Evolutionary conservation across 2,329 filamentous ascomycete species (phyloP), one percentile per base, ranked within the genome.

Genomic region (Phialophora tarda): DNA sequence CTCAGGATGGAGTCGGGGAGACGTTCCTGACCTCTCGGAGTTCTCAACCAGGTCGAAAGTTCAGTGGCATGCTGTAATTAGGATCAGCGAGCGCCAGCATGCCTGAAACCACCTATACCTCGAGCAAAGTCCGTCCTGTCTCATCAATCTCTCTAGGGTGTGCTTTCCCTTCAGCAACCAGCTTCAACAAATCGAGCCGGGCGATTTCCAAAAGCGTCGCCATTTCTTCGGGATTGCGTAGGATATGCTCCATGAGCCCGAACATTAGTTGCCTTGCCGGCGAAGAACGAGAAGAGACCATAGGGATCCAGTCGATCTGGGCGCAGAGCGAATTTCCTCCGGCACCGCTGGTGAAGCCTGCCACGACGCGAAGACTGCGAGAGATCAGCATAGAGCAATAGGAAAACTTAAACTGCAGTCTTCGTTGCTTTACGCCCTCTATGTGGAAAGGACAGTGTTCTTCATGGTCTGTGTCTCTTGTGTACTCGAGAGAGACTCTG

Each of bases 381-480:
- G 59, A 62, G 10, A 62, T 62, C 44, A 62, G 24, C 59, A n/a
- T 8, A 10, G 50, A 56, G 24, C 48, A 32, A 44, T 30, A 62
- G 26, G 59, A 55, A 17, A 62, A 44, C 50, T 34, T 55, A 23
- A 62, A 24, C 23, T 47, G 48, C 8, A 55, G 23, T 1, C 7
- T 26, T 32, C 59, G 53, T 14, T 55, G 32, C 48, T 34, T 34
- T 17, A 44, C 12, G 4, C 10, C 23, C 21, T 24, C 26, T 6
- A 41, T 8, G 23, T 53, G 17, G 32, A 34, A 61, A 2, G 32
- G 47, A 44, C 59, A 54, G 17, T 62, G 44, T 17, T 34, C 17
- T n/a, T 56, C 48, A 41, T 62, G 48, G 21, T 47, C 56, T 12
- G 32, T 5, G 17, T 17, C 11, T 7, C 34, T 50, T 5, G 21